Evolutionary conservation across 495 filamentous ascomycete genomes (phyloP).

Genomic region (Penicillium paxilli): DNA sequence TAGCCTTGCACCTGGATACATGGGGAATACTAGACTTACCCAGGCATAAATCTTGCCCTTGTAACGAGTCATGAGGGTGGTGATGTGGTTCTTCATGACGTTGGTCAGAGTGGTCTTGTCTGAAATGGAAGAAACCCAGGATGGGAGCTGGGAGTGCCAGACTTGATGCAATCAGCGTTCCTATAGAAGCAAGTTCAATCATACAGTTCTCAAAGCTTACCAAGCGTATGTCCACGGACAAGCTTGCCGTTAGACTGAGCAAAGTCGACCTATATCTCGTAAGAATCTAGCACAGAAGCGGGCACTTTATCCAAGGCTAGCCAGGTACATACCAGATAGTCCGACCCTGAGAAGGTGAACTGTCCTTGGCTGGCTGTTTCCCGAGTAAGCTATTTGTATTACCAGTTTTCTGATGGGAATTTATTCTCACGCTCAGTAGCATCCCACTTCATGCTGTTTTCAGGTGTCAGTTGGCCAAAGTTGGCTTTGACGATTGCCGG

Average conservation of each 20-base stretch:
- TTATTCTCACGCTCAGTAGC: conserved; percentile 32
- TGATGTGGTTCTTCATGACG: conserved; percentile 51
- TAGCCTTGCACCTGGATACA: background rate
- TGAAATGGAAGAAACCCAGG: conserved; percentile 45
- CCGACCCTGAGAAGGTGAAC: conserved; percentile 44
- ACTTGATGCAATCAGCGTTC: conserved; percentile 23
- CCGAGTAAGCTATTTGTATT: background rate
- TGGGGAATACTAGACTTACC: conserved; percentile 27
- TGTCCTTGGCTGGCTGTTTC: conserved; percentile 30
- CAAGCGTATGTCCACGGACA: conserved; percentile 52
- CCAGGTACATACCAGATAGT: conserved; percentile 36
- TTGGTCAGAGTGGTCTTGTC: conserved; percentile 43
- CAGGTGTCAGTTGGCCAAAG: conserved; percentile 52
- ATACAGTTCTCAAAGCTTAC: conserved; percentile 12
- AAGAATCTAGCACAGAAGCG: background rate
- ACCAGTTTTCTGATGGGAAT: background rate
- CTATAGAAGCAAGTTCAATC: background rate
- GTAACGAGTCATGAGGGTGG: conserved; percentile 51
- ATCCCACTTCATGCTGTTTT: conserved; percentile 62
- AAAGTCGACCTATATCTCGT: conserved; percentile 38
- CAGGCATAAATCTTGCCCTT: conserved; percentile 52
- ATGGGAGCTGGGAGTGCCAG: conserved; percentile 56
- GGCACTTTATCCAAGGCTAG: background rate
- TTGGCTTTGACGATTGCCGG: conserved; percentile 43
- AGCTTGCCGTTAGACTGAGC: conserved; percentile 45